Evolutionary conservation across 768 basidiomycete species (phyloP).

Genomic region (Tylopilus subfusipes): DNA sequence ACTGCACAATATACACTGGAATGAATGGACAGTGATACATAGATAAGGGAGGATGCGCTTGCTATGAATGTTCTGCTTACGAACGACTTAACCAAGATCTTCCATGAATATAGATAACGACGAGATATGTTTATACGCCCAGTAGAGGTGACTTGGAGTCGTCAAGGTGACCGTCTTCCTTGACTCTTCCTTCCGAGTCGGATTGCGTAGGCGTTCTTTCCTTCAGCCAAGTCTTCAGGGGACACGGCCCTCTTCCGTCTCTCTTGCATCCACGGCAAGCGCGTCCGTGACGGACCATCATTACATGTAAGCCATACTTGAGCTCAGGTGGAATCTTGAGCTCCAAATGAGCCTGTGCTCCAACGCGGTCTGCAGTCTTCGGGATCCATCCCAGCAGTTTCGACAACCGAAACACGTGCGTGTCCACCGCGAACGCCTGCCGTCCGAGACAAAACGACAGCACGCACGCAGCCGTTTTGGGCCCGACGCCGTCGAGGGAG

Average conservation of each 20-base stretch:
- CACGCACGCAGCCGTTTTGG: conserved; percentile 63
- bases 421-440: conserved; percentile 63
- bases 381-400: conserved; percentile 45
- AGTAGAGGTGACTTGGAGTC: not conserved
- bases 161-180: not conserved
- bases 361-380: conserved; percentile 42
- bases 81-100: not conserved
- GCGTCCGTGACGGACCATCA: conserved; percentile 58
- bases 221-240: conserved; percentile 37
- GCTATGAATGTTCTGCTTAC: not conserved
- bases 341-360: conserved; percentile 57
- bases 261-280: conserved; percentile 52
- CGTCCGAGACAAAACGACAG: conserved; percentile 57
- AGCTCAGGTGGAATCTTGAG: conserved; percentile 46
- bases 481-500: conserved; percentile 55
- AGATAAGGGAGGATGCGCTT: conserved; percentile 2
- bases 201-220: conserved; percentile 21
- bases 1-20: not conserved
- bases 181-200: conserved; percentile 11
- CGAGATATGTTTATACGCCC: not conserved
- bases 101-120: not conserved
- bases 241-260: conserved; percentile 31
- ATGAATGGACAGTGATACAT: not conserved
- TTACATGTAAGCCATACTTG: conserved; percentile 55
- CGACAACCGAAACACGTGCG: conserved; percentile 55